Evolutionary conservation across 106 monocot genomes (phyloP), one percentile per base, ranked within the genome.

Genomic region (Acorus calamus): DNA sequence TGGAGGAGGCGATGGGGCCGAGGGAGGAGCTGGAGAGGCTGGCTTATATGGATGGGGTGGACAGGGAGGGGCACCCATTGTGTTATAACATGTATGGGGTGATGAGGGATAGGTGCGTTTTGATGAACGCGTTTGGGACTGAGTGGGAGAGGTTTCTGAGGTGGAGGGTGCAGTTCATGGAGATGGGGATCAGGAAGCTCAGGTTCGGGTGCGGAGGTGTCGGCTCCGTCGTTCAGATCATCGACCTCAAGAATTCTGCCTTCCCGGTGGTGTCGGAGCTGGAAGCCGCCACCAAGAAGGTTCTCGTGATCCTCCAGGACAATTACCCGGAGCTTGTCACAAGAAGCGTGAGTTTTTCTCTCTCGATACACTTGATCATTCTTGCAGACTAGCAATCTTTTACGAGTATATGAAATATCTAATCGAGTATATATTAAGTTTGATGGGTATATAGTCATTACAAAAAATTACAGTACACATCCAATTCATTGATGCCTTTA

Each of bases 141-240:
- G 78, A 81, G 71, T 55, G 74, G n/a, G 77, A 85, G 65, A 79
- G 62, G 66, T 87, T 87, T 59, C 53, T 92, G 51, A 61, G 81
- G 73, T 87, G 81, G 84, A 76, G 87, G 63, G 81, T 92, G 42
- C 81, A 65, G 67, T 66, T 73, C 6, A 85, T 92, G 92, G 92
- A 88, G 80, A 64, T 68, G 51, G 85, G 81, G 8, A 63, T 92
- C 3, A 56, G 44, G 50, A 48, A 73, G 57, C 59, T 92, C 28
- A 84, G 77, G 77, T 82, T 92, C 68, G 78, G 58, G 60, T 56
- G 43, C 0, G 77, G 79, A 0, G 77, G 53, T 0, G 60, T 8
- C 0, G 63, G 55, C 1, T 55, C 71, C 3, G 69, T 85, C 59
- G 9, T 78, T 8, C 74, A 85, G 63, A 60, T 84, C 11, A 77